A percentile compares a stretch with the other conserved stretches of the same genome.
Evolutionary conservation across 1,139 yeast genomes (phyloP).

Genomic region (Debaryomycetaceae sp.): DNA sequence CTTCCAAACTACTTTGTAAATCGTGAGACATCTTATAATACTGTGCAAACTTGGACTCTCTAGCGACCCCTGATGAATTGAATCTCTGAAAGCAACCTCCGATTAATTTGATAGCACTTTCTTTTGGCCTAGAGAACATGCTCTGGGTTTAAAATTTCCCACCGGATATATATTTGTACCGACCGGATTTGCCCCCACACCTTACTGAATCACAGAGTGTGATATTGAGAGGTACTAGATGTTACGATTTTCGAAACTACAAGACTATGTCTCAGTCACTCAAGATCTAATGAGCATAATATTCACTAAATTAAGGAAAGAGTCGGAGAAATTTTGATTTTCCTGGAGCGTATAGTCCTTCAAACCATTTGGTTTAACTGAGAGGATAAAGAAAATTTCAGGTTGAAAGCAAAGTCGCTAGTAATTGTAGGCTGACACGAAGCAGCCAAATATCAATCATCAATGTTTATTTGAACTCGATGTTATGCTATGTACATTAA

Average conservation of each 20-base stretch:
- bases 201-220: too few relatives aligned
- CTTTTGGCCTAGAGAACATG: not conserved
- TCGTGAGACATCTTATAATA: slow-evolving; percentile 17
- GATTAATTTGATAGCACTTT: too few relatives aligned
- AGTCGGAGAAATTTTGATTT: slow-evolving; percentile 5
- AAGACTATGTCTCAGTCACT: not conserved
- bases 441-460: not conserved
- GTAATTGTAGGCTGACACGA: not conserved
- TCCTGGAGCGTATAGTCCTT: slow-evolving; percentile 19
- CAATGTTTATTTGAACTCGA: not conserved
- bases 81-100: not conserved
- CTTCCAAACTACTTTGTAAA: slow-evolving; percentile 11
- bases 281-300: not conserved
- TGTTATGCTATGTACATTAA: not conserved
- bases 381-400: slow-evolving; percentile 16
- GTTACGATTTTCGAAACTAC: not conserved
- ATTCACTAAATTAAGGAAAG: not conserved
- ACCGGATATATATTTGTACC: not conserved
- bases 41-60: not conserved
- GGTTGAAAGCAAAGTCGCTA: slow-evolving; percentile 6
- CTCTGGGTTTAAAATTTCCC: not conserved
- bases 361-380: slow-evolving; percentile 10
- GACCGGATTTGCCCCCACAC: not conserved
- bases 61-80: not conserved
- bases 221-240: not conserved